Evolutionary conservation across 2,329 filamentous ascomycete species (phyloP).

Genomic region (Trichoderma aggressivum): DNA sequence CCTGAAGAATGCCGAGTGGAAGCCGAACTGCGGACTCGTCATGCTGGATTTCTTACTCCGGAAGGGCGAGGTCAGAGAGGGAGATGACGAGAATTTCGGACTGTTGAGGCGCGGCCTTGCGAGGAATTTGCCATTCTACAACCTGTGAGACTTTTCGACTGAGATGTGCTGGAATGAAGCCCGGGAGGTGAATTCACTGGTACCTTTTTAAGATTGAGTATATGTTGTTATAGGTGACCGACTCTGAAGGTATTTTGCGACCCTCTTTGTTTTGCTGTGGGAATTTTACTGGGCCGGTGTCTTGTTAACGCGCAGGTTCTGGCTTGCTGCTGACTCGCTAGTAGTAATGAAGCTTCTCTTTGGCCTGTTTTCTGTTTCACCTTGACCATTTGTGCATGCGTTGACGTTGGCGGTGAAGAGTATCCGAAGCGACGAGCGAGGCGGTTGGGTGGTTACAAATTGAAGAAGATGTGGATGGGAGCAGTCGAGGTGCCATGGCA

Average conservation of each 20-base stretch:
- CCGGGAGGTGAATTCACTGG: background rate
- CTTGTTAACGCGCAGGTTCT: background rate
- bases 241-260: background rate
- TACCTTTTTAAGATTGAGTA: background rate
- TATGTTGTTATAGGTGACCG: background rate
- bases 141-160: background rate
- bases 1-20: conserved; percentile 31
- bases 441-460: background rate
- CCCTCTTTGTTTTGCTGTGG: background rate
- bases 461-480: background rate
- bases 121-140: conserved; percentile 28
- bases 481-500: background rate
- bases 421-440: background rate
- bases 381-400: background rate
- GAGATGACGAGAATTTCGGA: conserved; percentile 25
- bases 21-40: conserved; percentile 40
- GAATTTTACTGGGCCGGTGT: background rate
- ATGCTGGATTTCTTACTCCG: conserved; percentile 38
- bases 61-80: conserved; percentile 27
- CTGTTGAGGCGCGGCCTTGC: conserved; percentile 26
- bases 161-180: background rate
- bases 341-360: background rate
- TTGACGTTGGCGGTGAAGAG: background rate
- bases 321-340: background rate
- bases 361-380: background rate